Percentiles rank a stretch among this genome's conserved stretches.
phyloP scores from a whole-genome alignment of 441 rosid genomes.

The Viola pubescens region DNA sequence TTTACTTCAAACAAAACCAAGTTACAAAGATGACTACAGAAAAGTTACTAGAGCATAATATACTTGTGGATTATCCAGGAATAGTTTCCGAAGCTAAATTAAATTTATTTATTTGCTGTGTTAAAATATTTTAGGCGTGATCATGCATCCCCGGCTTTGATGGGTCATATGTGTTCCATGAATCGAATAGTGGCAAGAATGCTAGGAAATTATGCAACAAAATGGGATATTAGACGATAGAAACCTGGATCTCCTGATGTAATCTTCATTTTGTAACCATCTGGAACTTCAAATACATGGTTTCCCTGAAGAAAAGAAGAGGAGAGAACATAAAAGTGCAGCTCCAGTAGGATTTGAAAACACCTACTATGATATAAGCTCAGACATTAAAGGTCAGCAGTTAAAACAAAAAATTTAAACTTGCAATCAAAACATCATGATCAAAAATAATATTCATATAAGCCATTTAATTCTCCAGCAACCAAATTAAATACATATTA shows the following conservation, averaged over 20 bases:
- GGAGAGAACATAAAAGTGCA: neutral
- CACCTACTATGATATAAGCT: neutral
- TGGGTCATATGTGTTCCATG: neutral
- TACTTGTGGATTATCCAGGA: too few relatives aligned
- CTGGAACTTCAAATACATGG: constrained; percentile 82
- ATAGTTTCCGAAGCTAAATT: too few relatives aligned
- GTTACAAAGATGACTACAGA: too few relatives aligned
- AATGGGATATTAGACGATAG: constrained; percentile 3
- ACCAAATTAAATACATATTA: neutral
- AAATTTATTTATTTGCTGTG: too few relatives aligned
- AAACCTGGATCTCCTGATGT: constrained; percentile 57
- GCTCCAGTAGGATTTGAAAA: neutral
- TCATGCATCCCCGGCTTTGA: neutral
- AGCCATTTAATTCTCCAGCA: constrained; percentile 1
- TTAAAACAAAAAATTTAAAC: neutral
- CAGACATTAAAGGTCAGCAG: too few relatives aligned
- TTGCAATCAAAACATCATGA: neutral
- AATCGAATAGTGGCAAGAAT: neutral
- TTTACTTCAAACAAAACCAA: too few relatives aligned
- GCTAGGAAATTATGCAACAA: neutral
- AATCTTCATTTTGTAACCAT: constrained; percentile 63
- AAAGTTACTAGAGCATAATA: too few relatives aligned
- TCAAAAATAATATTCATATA: constrained; percentile 1
- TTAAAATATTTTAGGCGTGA: too few relatives aligned
- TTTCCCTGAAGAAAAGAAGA: constrained; percentile 45